phyloP scores from a whole-genome alignment of 176 grass and related monocot species.

The Panicum miliaceum region DNA sequence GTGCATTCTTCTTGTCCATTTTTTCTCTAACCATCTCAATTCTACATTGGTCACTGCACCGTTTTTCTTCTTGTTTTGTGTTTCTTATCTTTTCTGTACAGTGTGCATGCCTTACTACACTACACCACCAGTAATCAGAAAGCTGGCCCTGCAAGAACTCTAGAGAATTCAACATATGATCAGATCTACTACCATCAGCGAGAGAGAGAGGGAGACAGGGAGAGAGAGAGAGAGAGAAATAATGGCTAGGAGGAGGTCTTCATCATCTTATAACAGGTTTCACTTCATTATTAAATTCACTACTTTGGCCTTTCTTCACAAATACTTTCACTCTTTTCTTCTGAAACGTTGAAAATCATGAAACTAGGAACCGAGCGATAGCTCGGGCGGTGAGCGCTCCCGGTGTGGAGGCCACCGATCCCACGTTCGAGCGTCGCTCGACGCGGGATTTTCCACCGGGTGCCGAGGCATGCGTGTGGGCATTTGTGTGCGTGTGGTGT shows the following conservation, averaged over 20 bases:
- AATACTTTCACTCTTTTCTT: not conserved
- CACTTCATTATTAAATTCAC: not conserved
- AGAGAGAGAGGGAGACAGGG: too few species aligned
- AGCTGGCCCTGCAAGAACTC: not conserved
- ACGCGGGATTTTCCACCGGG: too few species aligned
- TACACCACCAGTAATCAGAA: not conserved
- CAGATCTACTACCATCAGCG: not conserved
- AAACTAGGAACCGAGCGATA: too few species aligned
- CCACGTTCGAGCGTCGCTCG: too few species aligned
- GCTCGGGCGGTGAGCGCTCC: too few species aligned
- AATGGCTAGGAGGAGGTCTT: not conserved
- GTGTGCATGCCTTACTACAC: not conserved
- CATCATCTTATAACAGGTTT: not conserved
- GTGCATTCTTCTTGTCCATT: not conserved
- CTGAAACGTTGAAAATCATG: not conserved
- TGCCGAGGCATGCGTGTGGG: too few species aligned
- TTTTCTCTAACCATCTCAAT: not conserved
- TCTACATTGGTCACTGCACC: not conserved
- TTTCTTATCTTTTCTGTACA: not conserved
- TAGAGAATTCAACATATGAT: not conserved
- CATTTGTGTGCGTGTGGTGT: too few species aligned
- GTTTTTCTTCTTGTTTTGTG: not conserved
- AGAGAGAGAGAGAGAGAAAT: not conserved
- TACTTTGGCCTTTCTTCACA: not conserved
- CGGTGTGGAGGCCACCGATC: too few species aligned